Evolutionary conservation across 1,284 basidiomycete genomes (phyloP), one percentile per base, ranked within the genome.

Genomic region (Serendipita sp.): DNA sequence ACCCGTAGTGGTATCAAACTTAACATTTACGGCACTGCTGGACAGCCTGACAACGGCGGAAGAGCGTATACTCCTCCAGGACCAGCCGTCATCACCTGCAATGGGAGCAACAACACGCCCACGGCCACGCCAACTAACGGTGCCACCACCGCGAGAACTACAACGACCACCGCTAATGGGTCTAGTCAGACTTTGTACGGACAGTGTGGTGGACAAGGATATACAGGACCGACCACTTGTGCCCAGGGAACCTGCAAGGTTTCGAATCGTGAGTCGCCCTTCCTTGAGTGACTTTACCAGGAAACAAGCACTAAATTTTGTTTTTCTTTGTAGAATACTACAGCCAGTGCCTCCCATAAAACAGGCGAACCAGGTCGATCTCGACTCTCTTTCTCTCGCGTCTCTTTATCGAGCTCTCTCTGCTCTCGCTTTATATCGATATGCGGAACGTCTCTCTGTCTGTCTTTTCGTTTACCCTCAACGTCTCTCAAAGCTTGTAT

Each of bases 241-340:
- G 53, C 53, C n/a, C n/a, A 4, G n/a, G 53, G 53, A 35, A 58
- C 53, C 8, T 58, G 53, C 53, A 58, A 58, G 30, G 17, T 26
- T 35, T 58, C 53, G 15, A 58, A n/a, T 26, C 45, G 45, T 49
- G 45, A 49, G 45, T 49, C 8, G 8, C 2, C 8, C 17, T 22
- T 8, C 45, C 45, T n/a, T n/a, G 8, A n/a, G 8, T 17, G 45
- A 10, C 29, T 6, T 6, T 6, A 38, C 5, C 5, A 38, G 38
- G 6, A 38, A 38, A 5, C 6, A 38, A 22, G 22, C 38, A 38
- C 45, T 29, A n/a, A 17, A 5, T 6, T n/a, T 22, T 22, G 5
- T 49, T 17, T 5, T 29, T 5, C 6, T n/a, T 5, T 29, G n/a
- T n/a, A 49, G 45, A 49, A 29, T 49, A 49, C 45, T 49, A 49